Evolutionary conservation across 306 rosid genomes (phyloP), one percentile per base, ranked within the genome.

Genomic region (Hippophae gyantsensis): DNA sequence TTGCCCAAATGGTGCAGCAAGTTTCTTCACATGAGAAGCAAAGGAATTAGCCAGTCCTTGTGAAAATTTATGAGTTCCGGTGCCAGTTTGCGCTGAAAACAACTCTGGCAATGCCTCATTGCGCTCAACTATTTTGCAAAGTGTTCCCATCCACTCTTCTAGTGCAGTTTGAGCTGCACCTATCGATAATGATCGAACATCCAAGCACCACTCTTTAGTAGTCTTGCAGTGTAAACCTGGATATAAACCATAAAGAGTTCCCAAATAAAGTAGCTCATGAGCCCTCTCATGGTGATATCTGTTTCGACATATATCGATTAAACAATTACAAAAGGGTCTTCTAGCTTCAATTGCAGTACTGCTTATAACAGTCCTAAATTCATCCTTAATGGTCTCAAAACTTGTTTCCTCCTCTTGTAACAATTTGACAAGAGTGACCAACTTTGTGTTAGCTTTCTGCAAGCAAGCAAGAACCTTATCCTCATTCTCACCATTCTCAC

Each of bases 71-170:
- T 88, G 97, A 62, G 78, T 76, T 57, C 95, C 97, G 0, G 83
- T 76, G 13, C 97, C 95, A 1, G 94, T 84, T 73, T 86, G 99
- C 38, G 99, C 97, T 3, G 81, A 72, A 57, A 88, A 69, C 41
- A 78, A 50, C 67, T 76, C 82, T 0, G 95, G 97, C 51, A 93
- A 64, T 11, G 64, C 69, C 76, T 74, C 95, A 9, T 84, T 69
- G 23, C 82, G 74, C 68, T 82, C 82, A 40, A 86, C 79, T 10
- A 93, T 80, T 64, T 82, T 80, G 68, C 74, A 64, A 26, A 86
- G 80, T 23, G 99, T 84, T 65, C 73, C 69, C 94, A 93, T 83
- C 99, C 99, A 93, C 74, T 88, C 97, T 76, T 88, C 97, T 1
- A 88, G 81, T 38, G 94, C 97, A 8, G 99, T 93, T 32, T 75